Evolutionary conservation across 169 alveolate genomes (phyloP).

Genomic region (Eimeria maxima): DNA sequence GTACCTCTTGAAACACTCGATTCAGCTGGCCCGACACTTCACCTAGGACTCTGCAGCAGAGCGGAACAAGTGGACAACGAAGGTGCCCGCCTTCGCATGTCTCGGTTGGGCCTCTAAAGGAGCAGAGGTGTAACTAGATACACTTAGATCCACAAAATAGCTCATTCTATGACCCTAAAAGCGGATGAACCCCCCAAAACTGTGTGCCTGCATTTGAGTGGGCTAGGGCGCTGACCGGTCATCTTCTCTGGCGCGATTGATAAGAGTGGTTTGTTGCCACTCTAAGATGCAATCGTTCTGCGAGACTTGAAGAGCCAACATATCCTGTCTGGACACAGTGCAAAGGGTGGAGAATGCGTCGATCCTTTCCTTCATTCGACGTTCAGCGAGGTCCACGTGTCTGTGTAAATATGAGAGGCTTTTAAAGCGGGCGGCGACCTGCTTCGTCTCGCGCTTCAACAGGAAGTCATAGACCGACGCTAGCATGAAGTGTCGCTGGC

Average conservation of each 20-base stretch:
- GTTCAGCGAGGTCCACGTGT: conserved; percentile 73
- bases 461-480: conserved; percentile 65
- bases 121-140: neutral
- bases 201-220: neutral
- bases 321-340: conserved; percentile 33
- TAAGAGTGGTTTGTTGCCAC: conserved; percentile 45
- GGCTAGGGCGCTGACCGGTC: conserved; percentile 19
- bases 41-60: neutral
- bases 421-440: conserved; percentile 38
- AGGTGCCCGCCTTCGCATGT: neutral
- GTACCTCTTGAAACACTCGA: conserved; percentile 68
- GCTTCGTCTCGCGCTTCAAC: conserved; percentile 63
- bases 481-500: conserved; percentile 69
- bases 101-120: neutral
- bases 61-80: neutral
- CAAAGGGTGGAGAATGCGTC: conserved; percentile 23
- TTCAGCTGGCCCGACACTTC: conserved; percentile 35
- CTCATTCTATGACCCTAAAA: neutral
- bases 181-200: neutral
- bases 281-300: conserved; percentile 14
- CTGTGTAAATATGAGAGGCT: conserved; percentile 58
- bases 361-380: conserved; percentile 26
- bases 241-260: conserved; percentile 11
- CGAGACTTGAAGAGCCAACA: conserved; percentile 35
- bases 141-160: too few species aligned